Evolutionary conservation across 257 asterid genomes (phyloP).

Genomic region (Solanum okadae): DNA sequence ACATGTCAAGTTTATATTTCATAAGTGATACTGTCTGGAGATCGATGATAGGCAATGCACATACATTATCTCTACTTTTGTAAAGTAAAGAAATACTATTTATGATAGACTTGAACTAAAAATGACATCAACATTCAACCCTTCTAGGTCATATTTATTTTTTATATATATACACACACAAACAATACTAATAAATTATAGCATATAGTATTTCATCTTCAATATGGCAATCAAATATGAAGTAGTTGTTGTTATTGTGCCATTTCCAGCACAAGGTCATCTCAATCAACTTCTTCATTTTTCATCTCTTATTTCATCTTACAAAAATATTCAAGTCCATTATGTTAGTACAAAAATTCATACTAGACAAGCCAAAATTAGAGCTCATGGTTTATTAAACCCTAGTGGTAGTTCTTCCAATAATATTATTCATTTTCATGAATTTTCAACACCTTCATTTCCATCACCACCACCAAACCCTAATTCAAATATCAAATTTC

Average conservation of each 20-base stretch:
- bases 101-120: too few relatives aligned
- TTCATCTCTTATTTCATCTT: conserved; percentile 47
- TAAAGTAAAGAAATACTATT: too few relatives aligned
- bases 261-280: conserved; percentile 71
- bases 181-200: neutral
- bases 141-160: neutral
- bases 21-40: too few relatives aligned
- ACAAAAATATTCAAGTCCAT: conserved; percentile 28
- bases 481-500: conserved; percentile 13
- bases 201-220: neutral
- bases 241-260: conserved; percentile 47
- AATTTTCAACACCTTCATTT: conserved; percentile 12
- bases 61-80: too few relatives aligned
- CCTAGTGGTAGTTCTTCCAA: neutral
- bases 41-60: too few relatives aligned
- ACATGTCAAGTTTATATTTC: too few relatives aligned
- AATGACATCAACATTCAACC: neutral
- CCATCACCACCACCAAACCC: conserved; percentile 24
- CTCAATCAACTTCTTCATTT: conserved; percentile 79
- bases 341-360: conserved; percentile 37
- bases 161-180: neutral
- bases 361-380: conserved; percentile 43
- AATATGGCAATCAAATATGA: neutral
- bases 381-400: conserved; percentile 49
- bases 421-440: conserved; percentile 37